phyloP scores from a whole-genome alignment of 345 rosid genomes.

The Isatis tinctoria region DNA sequence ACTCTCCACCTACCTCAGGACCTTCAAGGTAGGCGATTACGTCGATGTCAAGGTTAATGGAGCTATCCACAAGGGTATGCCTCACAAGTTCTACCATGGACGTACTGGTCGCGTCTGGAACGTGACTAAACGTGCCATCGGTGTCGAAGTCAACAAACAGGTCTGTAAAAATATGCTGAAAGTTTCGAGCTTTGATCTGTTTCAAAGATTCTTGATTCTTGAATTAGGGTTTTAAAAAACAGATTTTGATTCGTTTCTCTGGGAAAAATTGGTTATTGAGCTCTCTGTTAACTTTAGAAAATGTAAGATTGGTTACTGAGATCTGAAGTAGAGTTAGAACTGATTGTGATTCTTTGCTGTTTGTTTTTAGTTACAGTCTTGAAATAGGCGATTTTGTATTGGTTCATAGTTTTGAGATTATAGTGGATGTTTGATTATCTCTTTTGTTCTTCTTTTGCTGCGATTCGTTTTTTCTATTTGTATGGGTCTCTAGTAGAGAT shows the following conservation, averaged over 20 bases:
- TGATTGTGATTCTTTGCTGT: background rate
- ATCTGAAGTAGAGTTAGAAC: too few species aligned
- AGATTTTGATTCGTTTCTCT: background rate
- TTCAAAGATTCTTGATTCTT: background rate
- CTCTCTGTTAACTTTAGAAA: too few species aligned
- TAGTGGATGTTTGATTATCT: too few species aligned
- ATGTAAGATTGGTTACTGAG: too few species aligned
- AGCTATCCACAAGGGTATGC: conserved; percentile 85
- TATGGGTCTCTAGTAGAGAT: background rate
- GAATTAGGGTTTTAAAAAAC: background rate
- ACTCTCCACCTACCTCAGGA: conserved; percentile 56
- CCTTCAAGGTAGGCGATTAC: conserved; percentile 62
- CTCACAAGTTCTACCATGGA: conserved; percentile 80
- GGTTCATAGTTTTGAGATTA: background rate
- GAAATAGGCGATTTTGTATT: background rate
- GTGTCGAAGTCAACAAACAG: conserved; percentile 79
- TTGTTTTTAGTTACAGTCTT: background rate
- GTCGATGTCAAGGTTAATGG: conserved; percentile 77
- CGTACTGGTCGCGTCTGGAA: conserved; percentile 86
- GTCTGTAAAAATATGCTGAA: conserved; percentile 12
- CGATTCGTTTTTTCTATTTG: background rate
- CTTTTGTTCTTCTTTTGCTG: too few species aligned
- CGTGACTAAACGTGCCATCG: conserved; percentile 73
- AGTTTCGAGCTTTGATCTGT: background rate
- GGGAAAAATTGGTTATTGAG: background rate